Evolutionary conservation across 805 yeast species (phyloP).

Genomic region (Kuraishia floccosa): DNA sequence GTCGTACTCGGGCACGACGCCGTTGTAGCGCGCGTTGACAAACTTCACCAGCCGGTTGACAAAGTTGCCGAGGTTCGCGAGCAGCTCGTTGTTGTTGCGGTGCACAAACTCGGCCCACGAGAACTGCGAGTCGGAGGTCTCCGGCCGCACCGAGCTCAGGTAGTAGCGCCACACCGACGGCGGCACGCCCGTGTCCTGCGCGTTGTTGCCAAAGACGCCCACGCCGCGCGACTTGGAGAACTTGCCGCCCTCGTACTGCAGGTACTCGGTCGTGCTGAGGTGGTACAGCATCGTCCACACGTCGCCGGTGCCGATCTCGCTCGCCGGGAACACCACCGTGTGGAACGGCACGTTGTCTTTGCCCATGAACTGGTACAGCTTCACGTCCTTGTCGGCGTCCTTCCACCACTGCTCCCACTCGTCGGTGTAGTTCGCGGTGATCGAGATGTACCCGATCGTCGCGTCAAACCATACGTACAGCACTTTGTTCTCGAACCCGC

Average conservation of each 20-base stretch:
- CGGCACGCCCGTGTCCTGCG: constrained; percentile 82
- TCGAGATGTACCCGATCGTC: constrained; percentile 90
- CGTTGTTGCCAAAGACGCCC: constrained; percentile 98
- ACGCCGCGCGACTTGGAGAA: constrained; percentile 96
- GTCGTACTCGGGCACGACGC: constrained; percentile 69
- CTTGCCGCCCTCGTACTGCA: constrained; percentile 97
- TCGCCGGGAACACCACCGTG: constrained; percentile 93
- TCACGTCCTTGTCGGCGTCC: constrained; percentile 78
- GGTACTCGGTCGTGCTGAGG: constrained; percentile 87
- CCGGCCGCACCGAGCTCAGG: constrained; percentile 87
- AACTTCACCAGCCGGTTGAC: constrained; percentile 91
- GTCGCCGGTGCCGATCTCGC: constrained; percentile 81
- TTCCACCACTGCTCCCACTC: constrained; percentile 94
- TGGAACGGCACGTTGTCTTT: constrained; percentile 99
- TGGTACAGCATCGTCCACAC: constrained; percentile 88
- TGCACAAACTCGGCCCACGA: constrained; percentile 96
- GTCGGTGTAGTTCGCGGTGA: constrained; percentile 83
- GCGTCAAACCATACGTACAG: constrained; percentile 99
- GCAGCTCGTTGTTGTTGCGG: constrained; percentile 83
- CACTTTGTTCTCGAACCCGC: constrained; percentile 79
- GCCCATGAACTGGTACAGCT: constrained; percentile 96
- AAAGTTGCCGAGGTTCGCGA: constrained; percentile 94
- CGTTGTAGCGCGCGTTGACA: constrained; percentile 81
- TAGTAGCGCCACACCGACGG: constrained; percentile 98
- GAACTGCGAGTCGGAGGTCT: constrained; percentile 90